Conservation (phyloP, 2,329 filamentous ascomycete genomes). For the Ascochyta koolunga region DNA sequence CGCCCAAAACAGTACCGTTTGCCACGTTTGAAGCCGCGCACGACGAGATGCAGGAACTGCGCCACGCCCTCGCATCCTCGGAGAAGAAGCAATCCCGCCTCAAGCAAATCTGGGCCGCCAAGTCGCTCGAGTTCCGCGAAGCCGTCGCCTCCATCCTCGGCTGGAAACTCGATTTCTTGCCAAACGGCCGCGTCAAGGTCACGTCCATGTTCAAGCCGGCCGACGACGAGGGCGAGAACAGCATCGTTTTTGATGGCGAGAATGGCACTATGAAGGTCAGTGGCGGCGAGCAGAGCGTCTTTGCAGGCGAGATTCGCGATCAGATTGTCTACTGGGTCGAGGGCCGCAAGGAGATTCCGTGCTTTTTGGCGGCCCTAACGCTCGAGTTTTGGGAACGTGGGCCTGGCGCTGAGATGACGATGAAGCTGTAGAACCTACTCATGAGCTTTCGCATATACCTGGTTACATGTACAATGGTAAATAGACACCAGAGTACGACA, state of each 20-base stretch:
- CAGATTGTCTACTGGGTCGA: conserved; percentile 96
- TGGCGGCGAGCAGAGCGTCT: conserved; percentile 83
- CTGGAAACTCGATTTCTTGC: conserved; percentile 94
- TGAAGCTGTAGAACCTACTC: conserved; percentile 18
- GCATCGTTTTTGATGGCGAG: conserved; percentile 86
- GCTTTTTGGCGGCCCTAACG: conserved; percentile 88
- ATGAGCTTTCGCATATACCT: background rate
- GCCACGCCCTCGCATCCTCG: conserved; percentile 60
- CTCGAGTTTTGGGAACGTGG: conserved; percentile 87
- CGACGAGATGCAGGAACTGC: conserved; percentile 71
- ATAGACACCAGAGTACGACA: conserved; percentile 1
- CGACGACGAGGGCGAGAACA: conserved; percentile 64
- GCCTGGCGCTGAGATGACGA: conserved; percentile 29
- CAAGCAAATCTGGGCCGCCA: conserved; percentile 90
- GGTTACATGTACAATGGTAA: background rate
- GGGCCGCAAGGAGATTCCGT: conserved; percentile 90
- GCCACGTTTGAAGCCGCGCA: conserved; percentile 77
- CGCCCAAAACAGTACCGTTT: conserved; percentile 66
- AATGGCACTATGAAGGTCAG: conserved; percentile 97
- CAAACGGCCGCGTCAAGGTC: conserved; percentile 94
- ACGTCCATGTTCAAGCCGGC: conserved; percentile 82
- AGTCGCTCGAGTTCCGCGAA: conserved; percentile 93
- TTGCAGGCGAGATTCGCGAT: conserved; percentile 82
- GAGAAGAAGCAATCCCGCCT: conserved; percentile 85
- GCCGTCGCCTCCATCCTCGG: conserved; percentile 90